phyloP scores from a whole-genome alignment of 2,329 filamentous ascomycete genomes.

The Epichloe aotearoae region DNA sequence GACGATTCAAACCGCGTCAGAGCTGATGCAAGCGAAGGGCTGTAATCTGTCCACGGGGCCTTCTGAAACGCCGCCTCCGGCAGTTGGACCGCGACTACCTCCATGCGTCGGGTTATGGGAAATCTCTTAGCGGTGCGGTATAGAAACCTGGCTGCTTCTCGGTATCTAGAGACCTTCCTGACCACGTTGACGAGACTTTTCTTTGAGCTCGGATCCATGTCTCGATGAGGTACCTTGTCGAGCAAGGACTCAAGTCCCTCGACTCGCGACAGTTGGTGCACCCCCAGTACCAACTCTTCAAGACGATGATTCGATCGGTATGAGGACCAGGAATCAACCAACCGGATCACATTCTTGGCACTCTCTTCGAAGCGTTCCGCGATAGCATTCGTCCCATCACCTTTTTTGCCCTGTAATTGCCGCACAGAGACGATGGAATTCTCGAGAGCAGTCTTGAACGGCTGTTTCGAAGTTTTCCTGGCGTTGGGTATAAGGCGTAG shows the following conservation, averaged over 20 bases:
- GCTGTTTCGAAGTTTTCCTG: background rate
- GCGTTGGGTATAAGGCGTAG: slow-evolving; percentile 10
- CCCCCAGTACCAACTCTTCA: slow-evolving; percentile 10
- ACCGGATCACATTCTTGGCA: background rate
- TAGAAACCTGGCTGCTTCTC: slow-evolving; percentile 20
- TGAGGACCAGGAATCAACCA: background rate
- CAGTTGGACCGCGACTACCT: slow-evolving; percentile 17
- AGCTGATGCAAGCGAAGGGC: background rate
- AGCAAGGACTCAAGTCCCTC: slow-evolving; percentile 11
- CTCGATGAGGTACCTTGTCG: background rate
- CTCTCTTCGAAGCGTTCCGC: background rate
- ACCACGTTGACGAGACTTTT: slow-evolving; percentile 19
- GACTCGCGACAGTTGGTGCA: slow-evolving; percentile 10
- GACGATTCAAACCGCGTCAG: background rate
- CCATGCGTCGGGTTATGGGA: slow-evolving; percentile 15
- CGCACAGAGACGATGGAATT: background rate
- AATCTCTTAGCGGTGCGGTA: slow-evolving; percentile 18
- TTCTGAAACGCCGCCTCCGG: slow-evolving; percentile 5
- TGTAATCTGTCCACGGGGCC: background rate
- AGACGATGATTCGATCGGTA: background rate
- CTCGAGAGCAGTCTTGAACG: background rate
- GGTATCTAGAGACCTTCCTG: slow-evolving; percentile 24
- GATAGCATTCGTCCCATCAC: background rate
- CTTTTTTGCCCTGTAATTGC: background rate
- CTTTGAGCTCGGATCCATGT: slow-evolving; percentile 8